Percentiles rank a stretch among this genome's conserved stretches.
phyloP scores from a whole-genome alignment of 495 filamentous ascomycete species.

The Talaromyces wortmannii region DNA sequence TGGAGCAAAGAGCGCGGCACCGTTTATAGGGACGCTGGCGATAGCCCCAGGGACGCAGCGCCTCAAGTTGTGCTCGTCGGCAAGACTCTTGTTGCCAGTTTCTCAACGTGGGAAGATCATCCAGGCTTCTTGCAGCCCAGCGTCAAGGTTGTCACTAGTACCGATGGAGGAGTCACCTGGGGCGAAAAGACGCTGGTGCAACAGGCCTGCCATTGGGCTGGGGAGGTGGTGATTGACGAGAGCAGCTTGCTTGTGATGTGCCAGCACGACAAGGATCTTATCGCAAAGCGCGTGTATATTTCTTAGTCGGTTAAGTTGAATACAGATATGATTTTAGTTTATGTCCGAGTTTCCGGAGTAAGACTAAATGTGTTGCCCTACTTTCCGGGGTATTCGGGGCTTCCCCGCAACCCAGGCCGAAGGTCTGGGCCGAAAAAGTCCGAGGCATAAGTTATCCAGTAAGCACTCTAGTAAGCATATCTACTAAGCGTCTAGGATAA shows the following conservation, averaged over 20 bases:
- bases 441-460: background rate
- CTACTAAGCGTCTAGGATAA: background rate
- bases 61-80: slow-evolving; percentile 4
- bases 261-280: background rate
- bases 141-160: too few species aligned
- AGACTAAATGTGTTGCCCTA: too few species aligned
- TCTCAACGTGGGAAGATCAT: slow-evolving; percentile 4
- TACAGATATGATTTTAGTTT: too few species aligned
- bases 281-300: background rate
- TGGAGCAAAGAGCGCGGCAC: background rate
- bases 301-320: background rate
- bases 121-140: background rate
- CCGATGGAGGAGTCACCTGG: too few species aligned
- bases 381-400: background rate
- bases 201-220: too few species aligned
- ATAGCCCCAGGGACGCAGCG: background rate
- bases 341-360: too few species aligned
- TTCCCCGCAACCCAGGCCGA: background rate
- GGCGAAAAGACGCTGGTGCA: too few species aligned
- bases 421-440: background rate
- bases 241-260: too few species aligned
- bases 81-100: slow-evolving; percentile 4
- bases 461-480: too few species aligned
- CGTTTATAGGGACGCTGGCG: background rate
- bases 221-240: too few species aligned